Conservation (phyloP, 805 yeast genomes). For the Wickerhamiella slavikovae region DNA sequence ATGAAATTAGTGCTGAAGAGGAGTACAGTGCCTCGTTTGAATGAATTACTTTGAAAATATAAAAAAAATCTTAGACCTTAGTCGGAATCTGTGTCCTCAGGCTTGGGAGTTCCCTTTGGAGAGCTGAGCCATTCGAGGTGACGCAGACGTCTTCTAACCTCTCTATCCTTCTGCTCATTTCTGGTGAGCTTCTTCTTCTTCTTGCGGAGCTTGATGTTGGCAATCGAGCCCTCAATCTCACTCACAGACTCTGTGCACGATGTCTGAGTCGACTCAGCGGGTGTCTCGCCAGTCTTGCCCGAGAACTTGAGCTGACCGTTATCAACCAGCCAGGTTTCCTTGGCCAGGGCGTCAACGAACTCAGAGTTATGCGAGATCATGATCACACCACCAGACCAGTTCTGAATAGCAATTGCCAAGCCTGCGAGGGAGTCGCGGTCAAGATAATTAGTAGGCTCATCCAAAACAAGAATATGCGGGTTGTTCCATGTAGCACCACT, state of each 20-base stretch:
- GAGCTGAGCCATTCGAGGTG: constrained; percentile 85
- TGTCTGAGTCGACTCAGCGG: constrained; percentile 17
- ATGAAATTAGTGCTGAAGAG: constrained; percentile 33
- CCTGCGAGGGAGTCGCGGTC: constrained; percentile 98
- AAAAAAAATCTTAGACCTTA: constrained; percentile 17
- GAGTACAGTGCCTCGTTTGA: constrained; percentile 21
- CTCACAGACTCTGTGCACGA: constrained; percentile 22
- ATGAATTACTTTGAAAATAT: neutral
- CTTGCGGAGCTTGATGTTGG: constrained; percentile 56
- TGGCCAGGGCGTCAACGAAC: constrained; percentile 92
- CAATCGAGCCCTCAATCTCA: constrained; percentile 26
- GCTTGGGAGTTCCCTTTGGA: constrained; percentile 96
- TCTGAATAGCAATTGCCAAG: constrained; percentile 89
- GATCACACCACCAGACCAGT: constrained; percentile 96
- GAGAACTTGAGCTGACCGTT: constrained; percentile 75
- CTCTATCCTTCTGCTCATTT: constrained; percentile 82
- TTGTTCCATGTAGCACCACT: constrained; percentile 99
- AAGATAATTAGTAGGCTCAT: constrained; percentile 95
- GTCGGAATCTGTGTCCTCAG: constrained; percentile 85
- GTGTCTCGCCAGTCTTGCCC: constrained; percentile 42
- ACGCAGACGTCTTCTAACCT: constrained; percentile 83
- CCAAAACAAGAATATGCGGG: constrained; percentile 87
- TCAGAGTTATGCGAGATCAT: constrained; percentile 97
- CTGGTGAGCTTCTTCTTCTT: constrained; percentile 96
- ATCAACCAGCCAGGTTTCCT: constrained; percentile 96